Evolutionary conservation across 75 land plant species (phyloP).

Genomic region (Azolla pinnata): DNA sequence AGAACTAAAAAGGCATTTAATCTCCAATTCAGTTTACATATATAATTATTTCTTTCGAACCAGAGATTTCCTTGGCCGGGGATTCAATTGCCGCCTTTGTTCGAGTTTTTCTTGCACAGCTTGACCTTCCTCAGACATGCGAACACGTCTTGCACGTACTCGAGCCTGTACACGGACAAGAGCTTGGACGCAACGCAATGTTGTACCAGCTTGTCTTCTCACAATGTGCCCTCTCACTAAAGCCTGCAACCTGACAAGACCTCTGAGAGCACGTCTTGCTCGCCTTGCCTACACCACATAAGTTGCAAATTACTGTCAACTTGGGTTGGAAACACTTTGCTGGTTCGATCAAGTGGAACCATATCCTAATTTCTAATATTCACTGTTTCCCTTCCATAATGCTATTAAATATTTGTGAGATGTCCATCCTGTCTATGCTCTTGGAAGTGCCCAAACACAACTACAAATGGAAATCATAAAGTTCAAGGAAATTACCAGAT

Average conservation of each 20-base stretch:
- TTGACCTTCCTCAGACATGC: slow-evolving; percentile 47
- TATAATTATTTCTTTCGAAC: too few species aligned
- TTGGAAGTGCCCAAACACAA: too few species aligned
- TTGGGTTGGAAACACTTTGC: not conserved
- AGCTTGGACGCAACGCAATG: slow-evolving; percentile 82
- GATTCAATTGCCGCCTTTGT: slow-evolving; percentile 26
- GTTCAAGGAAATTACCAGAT: too few species aligned
- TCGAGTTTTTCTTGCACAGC: slow-evolving; percentile 23
- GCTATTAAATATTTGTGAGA: not conserved
- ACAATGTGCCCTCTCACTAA: slow-evolving; percentile 73
- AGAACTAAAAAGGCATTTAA: not conserved
- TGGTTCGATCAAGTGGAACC: not conserved
- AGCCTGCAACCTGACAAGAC: slow-evolving; percentile 81
- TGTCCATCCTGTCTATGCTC: not conserved
- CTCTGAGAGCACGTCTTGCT: slow-evolving; percentile 74
- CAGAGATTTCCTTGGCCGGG: slow-evolving; percentile 28
- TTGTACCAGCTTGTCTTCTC: slow-evolving; percentile 64
- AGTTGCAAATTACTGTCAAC: not conserved
- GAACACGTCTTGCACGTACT: slow-evolving; percentile 52
- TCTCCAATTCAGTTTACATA: too few species aligned
- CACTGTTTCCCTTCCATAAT: not conserved
- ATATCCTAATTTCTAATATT: not conserved
- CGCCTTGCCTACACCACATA: slow-evolving; percentile 51
- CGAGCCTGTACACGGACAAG: slow-evolving; percentile 66
- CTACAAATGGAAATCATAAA: too few species aligned